Evolutionary conservation across 2,329 filamentous ascomycete species (phyloP), one percentile per base, ranked within the genome.

Genomic region (Aspergillus ibericus): DNA sequence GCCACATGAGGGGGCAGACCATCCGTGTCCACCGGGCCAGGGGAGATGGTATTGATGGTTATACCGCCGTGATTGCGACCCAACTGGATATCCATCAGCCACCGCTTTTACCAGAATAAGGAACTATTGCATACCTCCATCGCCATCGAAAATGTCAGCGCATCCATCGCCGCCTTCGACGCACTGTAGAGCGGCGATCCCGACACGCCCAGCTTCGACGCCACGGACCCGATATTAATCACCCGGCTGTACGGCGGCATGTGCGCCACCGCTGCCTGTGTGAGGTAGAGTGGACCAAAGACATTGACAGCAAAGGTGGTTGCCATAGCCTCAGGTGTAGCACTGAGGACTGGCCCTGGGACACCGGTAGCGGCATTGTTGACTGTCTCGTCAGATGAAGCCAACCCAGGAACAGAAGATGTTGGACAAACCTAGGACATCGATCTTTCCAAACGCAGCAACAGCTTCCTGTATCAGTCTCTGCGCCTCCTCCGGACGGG

Each of bases 401-500:
- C 18, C 36, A 13, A 13, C 18, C 16, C 3, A 8, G 16, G 15
- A 13, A 5, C 13, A 9, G 22, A 6, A 12, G 36, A 42, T 16
- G 9, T 16, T 29, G 8, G 2, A 18, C 50, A 5, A 13, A 53
- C 50, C 50, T 29, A 53, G 35, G n/a, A 53, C 42, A 42, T 53
- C 50, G 36, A 53, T 27, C 22, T 38, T 42, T 5, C 22, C 50
- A 29, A 53, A 53, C 4, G 35, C 22, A 18, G 22, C 5, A 8
- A 53, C 36, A 2, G 50, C 25, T n/a, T 29, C 15, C 3, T 16
- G 16, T 15, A 53, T 36, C 7, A 53, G 36, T 18, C 36, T 53
- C 8, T 42, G 25, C 5, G 50, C 50, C 4, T 58, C 60, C 2
- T 62, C 56, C 15, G 59, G 18, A 1, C 59, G 59, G 15, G 49